A percentile compares a stretch with the other conserved stretches of the same genome.
phyloP scores from a whole-genome alignment of 495 filamentous ascomycete genomes.

The Aspergillus saccharolyticus region DNA sequence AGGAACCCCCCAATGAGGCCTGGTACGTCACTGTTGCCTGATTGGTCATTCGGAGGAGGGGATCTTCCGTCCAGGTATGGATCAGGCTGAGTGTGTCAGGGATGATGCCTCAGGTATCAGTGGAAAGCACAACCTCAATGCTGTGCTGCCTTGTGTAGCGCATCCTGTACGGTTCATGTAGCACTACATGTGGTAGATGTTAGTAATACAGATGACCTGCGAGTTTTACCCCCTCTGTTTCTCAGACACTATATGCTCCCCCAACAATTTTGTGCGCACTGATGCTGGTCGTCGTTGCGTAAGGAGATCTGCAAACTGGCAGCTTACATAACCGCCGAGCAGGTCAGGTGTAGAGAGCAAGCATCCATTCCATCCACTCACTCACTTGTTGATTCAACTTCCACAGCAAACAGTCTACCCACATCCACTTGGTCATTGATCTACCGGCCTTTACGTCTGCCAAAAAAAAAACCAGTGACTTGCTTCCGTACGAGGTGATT shows the following conservation, averaged over 20 bases:
- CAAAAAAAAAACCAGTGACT: background rate
- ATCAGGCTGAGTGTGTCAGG: conserved; percentile 10
- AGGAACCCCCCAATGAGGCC: conserved; percentile 12
- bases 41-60: conserved; percentile 41
- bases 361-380: conserved; percentile 5
- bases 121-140: too few species aligned
- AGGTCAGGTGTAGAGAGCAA: conserved; percentile 11
- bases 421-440: background rate
- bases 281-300: background rate
- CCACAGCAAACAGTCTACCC: background rate
- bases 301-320: background rate
- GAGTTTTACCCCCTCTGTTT: background rate
- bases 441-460: background rate
- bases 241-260: background rate
- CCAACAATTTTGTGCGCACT: background rate
- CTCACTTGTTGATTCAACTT: background rate
- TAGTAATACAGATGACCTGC: background rate
- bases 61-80: conserved; percentile 30
- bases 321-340: conserved; percentile 10
- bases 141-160: too few species aligned
- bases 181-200: too few species aligned
- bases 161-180: too few species aligned
- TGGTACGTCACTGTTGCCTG: conserved; percentile 43
- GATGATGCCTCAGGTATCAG: too few species aligned
- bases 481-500: too few species aligned